A percentile compares a stretch with the other conserved stretches of the same genome.
These are phyloP conservation scores for Tephrocybe sp. DNA, from an alignment of 768 basidiomycete species.

Conservation along the genomic window DNA sequence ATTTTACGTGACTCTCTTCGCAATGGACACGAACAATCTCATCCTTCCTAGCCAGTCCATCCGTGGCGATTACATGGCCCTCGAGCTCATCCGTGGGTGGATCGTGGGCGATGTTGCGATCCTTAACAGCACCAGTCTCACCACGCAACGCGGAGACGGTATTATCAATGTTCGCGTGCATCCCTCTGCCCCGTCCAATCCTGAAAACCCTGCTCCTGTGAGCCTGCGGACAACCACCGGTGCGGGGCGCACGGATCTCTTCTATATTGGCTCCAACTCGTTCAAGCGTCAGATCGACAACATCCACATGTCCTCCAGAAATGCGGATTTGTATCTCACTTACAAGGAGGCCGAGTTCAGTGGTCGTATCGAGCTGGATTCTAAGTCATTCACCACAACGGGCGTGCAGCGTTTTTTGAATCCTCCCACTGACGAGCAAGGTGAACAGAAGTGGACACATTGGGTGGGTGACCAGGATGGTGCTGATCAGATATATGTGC, in stretches of 20 bases:
- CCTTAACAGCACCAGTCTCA: constrained; percentile 38
- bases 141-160: constrained; percentile 52
- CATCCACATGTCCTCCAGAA: constrained; percentile 46
- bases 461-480: constrained; percentile 40
- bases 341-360: constrained; percentile 52
- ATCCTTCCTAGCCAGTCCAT: constrained; percentile 44
- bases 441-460: constrained; percentile 37
- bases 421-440: constrained; percentile 14
- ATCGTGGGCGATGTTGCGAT: constrained; percentile 60
- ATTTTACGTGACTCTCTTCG: constrained; percentile 45
- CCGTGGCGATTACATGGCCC: constrained; percentile 34
- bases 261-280: constrained; percentile 38
- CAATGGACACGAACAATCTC: constrained; percentile 38
- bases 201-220: constrained; percentile 32
- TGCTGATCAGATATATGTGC: constrained; percentile 36
- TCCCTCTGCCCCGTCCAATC: constrained; percentile 36
- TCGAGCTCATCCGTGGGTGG: constrained; percentile 56
- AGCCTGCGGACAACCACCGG: constrained; percentile 49
- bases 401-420: constrained; percentile 21
- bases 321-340: constrained; percentile 56
- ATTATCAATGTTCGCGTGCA: constrained; percentile 47
- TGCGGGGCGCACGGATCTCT: constrained; percentile 52
- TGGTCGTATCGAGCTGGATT: constrained; percentile 45
- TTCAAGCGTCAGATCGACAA: constrained; percentile 47
- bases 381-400: constrained; percentile 39